Evolutionary conservation across 306 rosid species (phyloP), one percentile per base, ranked within the genome.

Genomic region (Nissolia schottii): DNA sequence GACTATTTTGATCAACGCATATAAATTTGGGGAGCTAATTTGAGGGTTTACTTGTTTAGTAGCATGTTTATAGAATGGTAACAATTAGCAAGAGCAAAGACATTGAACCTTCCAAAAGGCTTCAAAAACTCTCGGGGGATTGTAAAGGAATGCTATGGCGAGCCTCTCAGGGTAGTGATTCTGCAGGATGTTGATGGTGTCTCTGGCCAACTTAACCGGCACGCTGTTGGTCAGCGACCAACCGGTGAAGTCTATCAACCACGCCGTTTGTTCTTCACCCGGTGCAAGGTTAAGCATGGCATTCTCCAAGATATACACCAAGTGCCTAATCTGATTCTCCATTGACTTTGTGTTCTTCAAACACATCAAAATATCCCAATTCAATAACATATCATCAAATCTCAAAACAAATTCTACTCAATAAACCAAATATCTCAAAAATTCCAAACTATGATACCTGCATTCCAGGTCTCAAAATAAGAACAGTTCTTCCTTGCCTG

Each of bases 231-330:
- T 59, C 31, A 83, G 32, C 48, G 84, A 83, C 86, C 76, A 83
- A 0, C 84, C 86, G 12, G 81, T 83, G 79, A 83, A 83, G 65
- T 83, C 86, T 75, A 83, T 83, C 65, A 83, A 79, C 81, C 81
- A 79, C 15, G 86, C 84, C 96, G 87, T 93, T 77, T 93, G 97
- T 75, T 86, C 98, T 80, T 90, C 90, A 70, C 82, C 92, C 9
- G 37, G 69, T 12, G 81, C 64, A 75, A 83, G 86, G 50, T 75
- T 72, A 45, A 83, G 83, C 65, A 80, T 51, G 24, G 92, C 96
- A 66, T 90, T 90, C 85, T 92, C 96, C 81, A 92, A 62, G 37
- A 88, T 82, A 80, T 92, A 92, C 50, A 92, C 96, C 25, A 90
- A 75, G 81, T 90, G 96, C 71, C 86, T 71, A 53, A 90, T 86